These are phyloP conservation scores for Colletotrichum sp. DNA, from an alignment of 2,329 filamentous ascomycete genomes.

Conservation along the genomic window DNA sequence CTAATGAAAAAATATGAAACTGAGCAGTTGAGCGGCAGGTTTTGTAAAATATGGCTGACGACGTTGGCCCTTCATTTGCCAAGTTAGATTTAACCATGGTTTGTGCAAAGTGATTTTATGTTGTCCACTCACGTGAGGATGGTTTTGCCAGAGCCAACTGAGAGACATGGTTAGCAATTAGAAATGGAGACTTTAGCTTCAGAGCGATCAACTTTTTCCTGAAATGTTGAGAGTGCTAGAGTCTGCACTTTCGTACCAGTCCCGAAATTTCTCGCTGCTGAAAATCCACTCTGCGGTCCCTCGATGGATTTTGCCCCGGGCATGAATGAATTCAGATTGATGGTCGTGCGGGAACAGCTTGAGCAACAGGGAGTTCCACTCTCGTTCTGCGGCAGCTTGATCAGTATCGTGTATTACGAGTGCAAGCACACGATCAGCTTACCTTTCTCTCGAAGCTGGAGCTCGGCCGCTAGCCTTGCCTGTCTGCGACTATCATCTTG, in stretches of 20 bases:
- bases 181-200: accelerated
- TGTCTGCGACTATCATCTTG: too few relatives aligned
- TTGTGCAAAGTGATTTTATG: too few relatives aligned
- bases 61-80: background rate
- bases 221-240: accelerated
- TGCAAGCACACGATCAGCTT: too few relatives aligned
- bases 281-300: background rate
- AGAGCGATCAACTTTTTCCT: background rate
- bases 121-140: too few relatives aligned
- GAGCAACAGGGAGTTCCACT: background rate
- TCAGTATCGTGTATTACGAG: too few relatives aligned
- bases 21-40: accelerated
- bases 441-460: too few relatives aligned
- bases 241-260: accelerated
- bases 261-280: accelerated
- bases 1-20: background rate
- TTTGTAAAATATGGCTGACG: background rate
- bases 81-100: too few relatives aligned
- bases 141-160: background rate
- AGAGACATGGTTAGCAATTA: background rate
- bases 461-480: too few relatives aligned
- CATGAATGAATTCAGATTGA: accelerated
- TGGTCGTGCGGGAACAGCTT: accelerated
- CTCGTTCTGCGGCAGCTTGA: too few relatives aligned
- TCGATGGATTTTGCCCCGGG: accelerated